A percentile compares a stretch with the other conserved stretches of the same genome.
These are phyloP conservation scores for Thielaviopsis cerberus DNA, from an alignment of 2,329 filamentous ascomycete genomes.

Conservation along the genomic window DNA sequence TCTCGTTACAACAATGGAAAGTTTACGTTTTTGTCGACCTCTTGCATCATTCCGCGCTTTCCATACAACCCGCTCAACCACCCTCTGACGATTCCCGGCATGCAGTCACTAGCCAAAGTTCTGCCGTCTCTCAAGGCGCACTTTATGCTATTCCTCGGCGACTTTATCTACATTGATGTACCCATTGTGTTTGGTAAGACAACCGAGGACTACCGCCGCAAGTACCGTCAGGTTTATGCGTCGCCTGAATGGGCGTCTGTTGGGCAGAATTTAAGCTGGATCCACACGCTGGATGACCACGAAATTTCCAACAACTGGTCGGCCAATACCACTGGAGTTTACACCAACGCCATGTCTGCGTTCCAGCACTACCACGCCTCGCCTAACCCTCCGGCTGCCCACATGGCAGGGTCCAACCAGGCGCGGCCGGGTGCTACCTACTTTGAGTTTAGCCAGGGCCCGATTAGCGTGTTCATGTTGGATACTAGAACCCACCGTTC, in stretches of 20 bases:
- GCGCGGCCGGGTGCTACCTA: constrained; percentile 48
- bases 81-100: constrained; percentile 62
- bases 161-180: constrained; percentile 84
- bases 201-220: constrained; percentile 61
- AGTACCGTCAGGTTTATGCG: constrained; percentile 89
- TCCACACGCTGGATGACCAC: constrained; percentile 91
- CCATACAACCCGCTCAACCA: constrained; percentile 77
- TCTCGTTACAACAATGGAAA: constrained; percentile 43
- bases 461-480: constrained; percentile 83
- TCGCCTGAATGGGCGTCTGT: constrained; percentile 76
- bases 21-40: constrained; percentile 82
- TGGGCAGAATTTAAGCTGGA: constrained; percentile 74
- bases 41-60: constrained; percentile 71
- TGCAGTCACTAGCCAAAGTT: constrained; percentile 56
- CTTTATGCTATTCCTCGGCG: constrained; percentile 66
- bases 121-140: constrained; percentile 55
- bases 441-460: constrained; percentile 76
- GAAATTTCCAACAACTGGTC: constrained; percentile 94
- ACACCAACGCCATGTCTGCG: constrained; percentile 60
- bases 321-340: constrained; percentile 62
- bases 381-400: constrained; percentile 59
- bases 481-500: constrained; percentile 82
- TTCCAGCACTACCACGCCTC: constrained; percentile 73
- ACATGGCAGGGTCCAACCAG: constrained; percentile 26
- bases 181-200: constrained; percentile 58